phyloP scores from a whole-genome alignment of 2,329 filamentous ascomycete species.

The Sarocladium strictum region DNA sequence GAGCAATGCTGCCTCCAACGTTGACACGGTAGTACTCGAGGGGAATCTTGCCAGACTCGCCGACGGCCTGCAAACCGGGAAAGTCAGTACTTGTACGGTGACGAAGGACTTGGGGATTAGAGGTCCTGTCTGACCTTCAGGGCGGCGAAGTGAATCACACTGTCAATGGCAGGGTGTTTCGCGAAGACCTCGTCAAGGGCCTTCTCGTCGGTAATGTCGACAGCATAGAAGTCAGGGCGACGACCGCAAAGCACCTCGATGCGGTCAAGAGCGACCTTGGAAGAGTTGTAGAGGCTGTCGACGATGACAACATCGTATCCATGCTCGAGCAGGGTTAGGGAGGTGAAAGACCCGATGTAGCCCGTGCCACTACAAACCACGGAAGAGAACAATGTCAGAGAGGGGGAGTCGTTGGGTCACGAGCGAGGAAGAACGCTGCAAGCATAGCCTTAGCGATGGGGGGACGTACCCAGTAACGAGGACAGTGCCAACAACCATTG shows the following conservation, averaged over 20 bases:
- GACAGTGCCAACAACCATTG: constrained; percentile 79
- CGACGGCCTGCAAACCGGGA: constrained; percentile 67
- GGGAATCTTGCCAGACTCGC: constrained; percentile 88
- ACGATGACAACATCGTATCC: constrained; percentile 96
- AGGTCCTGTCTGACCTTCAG: constrained; percentile 79
- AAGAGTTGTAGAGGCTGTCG: constrained; percentile 97
- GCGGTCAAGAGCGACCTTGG: constrained; percentile 82
- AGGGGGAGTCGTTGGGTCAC: neutral
- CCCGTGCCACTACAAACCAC: constrained; percentile 70
- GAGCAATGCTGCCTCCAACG: constrained; percentile 82
- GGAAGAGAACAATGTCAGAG: constrained; percentile 6
- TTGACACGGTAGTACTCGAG: constrained; percentile 98
- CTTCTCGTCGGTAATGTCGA: constrained; percentile 82
- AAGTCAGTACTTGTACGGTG: neutral
- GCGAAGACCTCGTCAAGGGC: constrained; percentile 81
- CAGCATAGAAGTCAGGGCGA: constrained; percentile 75
- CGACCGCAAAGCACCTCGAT: constrained; percentile 92
- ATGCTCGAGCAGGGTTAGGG: constrained; percentile 84
- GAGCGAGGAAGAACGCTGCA: neutral
- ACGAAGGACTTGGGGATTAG: no score
- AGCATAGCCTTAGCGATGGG: neutral
- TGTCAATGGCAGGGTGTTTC: constrained; percentile 89
- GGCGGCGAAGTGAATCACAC: constrained; percentile 97
- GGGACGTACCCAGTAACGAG: constrained; percentile 80
- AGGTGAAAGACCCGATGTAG: constrained; percentile 98